Evolutionary conservation across 2,329 filamentous ascomycete species (phyloP), one percentile per base, ranked within the genome.

Genomic region (Penicillium nordicum): DNA sequence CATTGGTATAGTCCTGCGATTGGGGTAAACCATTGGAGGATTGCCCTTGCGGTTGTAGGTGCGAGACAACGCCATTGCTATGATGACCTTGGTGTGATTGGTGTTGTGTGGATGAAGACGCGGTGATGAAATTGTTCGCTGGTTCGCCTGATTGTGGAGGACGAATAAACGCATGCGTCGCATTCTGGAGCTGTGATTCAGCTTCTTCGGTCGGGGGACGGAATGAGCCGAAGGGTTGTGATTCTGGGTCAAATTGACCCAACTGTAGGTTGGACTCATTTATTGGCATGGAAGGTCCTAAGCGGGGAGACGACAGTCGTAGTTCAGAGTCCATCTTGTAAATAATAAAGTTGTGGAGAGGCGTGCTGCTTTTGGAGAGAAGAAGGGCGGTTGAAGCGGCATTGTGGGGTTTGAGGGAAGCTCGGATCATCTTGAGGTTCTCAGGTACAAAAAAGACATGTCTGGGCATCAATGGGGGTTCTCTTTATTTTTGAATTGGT

Each of bases 311-410:
- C 50, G 58, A 43, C 25, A 47, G 59, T 57, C 47, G 68, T 34
- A 65, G 58, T 29, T 53, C 59, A 36, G 62, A 54, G 57, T 73
- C 67, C 72, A 74, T 74, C 23, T 16, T 50, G 38, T 32, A 29
- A 43, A 42, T 14, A 27, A 54, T 55, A 36, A 37, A 41, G 45
- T 37, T 32, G 41, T 57, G 54, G 51, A 60, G 44, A 50, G 50
- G 60, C 55, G 55, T 63, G 68, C 69, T 69, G 67, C 68, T 70
- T 70, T 69, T 71, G 66, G 57, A 47, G 57, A 57, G 53, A 57
- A 55, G 58, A 56, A 46, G 53, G 40, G 58, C 53, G 52, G 58
- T 65, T 67, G 60, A 69, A 67, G 67, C 67, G 65, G 67, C 67
- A 55, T 59, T 58, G 55, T 53, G 45, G 51, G 46, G 55, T 50